Evolutionary conservation across 1,284 basidiomycete genomes (phyloP).

Genomic region (Agaricales sp.): DNA sequence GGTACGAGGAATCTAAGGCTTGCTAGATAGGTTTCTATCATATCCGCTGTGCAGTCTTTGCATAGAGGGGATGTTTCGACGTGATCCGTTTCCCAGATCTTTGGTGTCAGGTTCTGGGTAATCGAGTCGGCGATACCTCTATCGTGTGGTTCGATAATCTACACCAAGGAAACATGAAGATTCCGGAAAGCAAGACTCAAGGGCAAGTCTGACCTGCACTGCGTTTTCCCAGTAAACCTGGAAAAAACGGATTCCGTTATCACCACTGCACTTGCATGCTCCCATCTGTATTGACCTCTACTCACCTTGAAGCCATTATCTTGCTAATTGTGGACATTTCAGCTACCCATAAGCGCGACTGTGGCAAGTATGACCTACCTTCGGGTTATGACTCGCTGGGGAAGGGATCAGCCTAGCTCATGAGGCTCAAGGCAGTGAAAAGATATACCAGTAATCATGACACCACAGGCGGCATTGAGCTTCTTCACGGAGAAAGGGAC

Average conservation of each 20-base stretch:
- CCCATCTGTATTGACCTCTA: not conserved
- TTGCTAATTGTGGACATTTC: slow-evolving; percentile 28
- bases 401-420: not conserved
- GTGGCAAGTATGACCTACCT: slow-evolving; percentile 30
- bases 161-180: not conserved
- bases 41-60: slow-evolving; percentile 45
- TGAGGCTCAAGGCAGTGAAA: slow-evolving; percentile 3
- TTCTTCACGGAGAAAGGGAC: slow-evolving; percentile 70
- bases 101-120: slow-evolving; percentile 46
- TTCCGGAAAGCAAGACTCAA: not conserved
- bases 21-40: slow-evolving; percentile 50
- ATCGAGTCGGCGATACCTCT: slow-evolving; percentile 62
- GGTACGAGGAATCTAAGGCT: slow-evolving; percentile 31
- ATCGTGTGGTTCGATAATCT: slow-evolving; percentile 82
- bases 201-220: slow-evolving; percentile 44
- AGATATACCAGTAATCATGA: slow-evolving; percentile 74
- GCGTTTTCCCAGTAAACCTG: slow-evolving; percentile 83
- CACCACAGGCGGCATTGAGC: slow-evolving; percentile 63
- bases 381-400: slow-evolving; percentile 76
- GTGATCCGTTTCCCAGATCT: slow-evolving; percentile 31
- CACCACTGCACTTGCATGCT: no score
- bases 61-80: slow-evolving; percentile 32
- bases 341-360: slow-evolving; percentile 1
- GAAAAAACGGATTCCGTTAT: slow-evolving; percentile 1
- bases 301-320: slow-evolving; percentile 81